A percentile compares a stretch with the other conserved stretches of the same genome.
Conservation (phyloP, 148 eudicot species). For the Chenopodium formosanum region DNA sequence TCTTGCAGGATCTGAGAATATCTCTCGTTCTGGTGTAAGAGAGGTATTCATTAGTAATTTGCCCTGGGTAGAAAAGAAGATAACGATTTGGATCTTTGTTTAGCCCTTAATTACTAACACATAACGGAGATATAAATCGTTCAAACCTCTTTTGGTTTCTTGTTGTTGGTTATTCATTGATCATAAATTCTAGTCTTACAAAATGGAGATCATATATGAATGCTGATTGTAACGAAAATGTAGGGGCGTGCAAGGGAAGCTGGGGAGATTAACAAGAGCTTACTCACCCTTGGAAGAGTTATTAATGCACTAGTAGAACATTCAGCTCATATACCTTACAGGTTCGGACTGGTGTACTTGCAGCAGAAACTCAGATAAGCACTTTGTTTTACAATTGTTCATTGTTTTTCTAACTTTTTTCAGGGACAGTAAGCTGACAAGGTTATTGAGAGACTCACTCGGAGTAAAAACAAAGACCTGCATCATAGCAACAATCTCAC, state of each 20-base stretch:
- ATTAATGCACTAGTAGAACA: constrained; percentile 82
- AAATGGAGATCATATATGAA: neutral
- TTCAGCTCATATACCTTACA: constrained; percentile 80
- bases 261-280: constrained; percentile 91
- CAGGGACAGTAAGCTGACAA: constrained; percentile 93
- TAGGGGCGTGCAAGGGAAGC: constrained; percentile 81
- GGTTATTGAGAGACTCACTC: constrained; percentile 79
- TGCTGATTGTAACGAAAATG: constrained; percentile 11
- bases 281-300: constrained; percentile 80
- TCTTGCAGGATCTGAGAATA: constrained; percentile 90
- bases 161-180: neutral
- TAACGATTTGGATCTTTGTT: neutral
- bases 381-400: neutral
- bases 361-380: neutral
- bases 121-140: too few species aligned
- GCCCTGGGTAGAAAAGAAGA: neutral
- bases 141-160: neutral
- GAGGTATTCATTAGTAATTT: constrained; percentile 45
- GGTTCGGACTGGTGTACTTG: constrained; percentile 36
- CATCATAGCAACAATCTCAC: constrained; percentile 82
- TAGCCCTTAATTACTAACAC: too few species aligned
- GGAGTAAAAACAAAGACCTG: constrained; percentile 95
- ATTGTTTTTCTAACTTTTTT: neutral
- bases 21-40: constrained; percentile 73
- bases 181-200: neutral